Base-by-base conservation (phyloP, 805 yeast species). In the Wickerhamiella nectarea region DNA sequence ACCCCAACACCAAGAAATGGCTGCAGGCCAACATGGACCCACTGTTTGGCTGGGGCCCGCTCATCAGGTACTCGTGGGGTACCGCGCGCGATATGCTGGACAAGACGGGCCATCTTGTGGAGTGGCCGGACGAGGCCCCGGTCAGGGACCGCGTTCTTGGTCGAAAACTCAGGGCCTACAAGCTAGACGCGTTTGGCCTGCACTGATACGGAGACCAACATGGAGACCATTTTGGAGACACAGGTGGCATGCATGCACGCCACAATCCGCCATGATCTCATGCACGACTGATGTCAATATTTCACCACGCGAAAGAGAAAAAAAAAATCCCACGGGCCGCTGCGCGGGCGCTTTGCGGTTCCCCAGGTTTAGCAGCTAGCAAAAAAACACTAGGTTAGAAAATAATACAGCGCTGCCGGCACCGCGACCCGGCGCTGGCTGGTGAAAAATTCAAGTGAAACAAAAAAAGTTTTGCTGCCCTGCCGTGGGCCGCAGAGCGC, bases 51-150 rank as follows among this genome's bases (percentile, higher is more conserved):
- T 91, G 97, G 97, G 70, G 75, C 41, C 61, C 66, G 6, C 71
- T 81, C 8, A 74, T 80, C 7, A 64, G 99, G 41, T 91, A 79
- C 55, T 84, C 94, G 31, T 91, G 99, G 99, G 91, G 84, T 53
- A 91, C 98, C 0, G 76, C 95, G 1, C 76, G 74, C 51, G 93
- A 84, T 48, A 67, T 82, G 29, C 60, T 89, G 33, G 68, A 67
- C 10, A 72, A 68, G 34, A 65, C 69, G 36, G 70, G 70, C 0
- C 76, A 74, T 3, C 63, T 70, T 0, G 74, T 85, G 43, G 69
- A 71, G 15, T 85, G 89, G 77, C 75, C 71, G 43, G 76, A 70
- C 21, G 72, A 69, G 17, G 10, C 12, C 4, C 15, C 26, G 9
- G 34, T 18, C 6, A 14, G 14, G 7, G 9, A 22, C 11, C 34